A percentile compares a stretch with the other conserved stretches of the same genome.
Evolutionary conservation across 2,329 filamentous ascomycete species (phyloP).

Genomic region (Penicillium sp.): DNA sequence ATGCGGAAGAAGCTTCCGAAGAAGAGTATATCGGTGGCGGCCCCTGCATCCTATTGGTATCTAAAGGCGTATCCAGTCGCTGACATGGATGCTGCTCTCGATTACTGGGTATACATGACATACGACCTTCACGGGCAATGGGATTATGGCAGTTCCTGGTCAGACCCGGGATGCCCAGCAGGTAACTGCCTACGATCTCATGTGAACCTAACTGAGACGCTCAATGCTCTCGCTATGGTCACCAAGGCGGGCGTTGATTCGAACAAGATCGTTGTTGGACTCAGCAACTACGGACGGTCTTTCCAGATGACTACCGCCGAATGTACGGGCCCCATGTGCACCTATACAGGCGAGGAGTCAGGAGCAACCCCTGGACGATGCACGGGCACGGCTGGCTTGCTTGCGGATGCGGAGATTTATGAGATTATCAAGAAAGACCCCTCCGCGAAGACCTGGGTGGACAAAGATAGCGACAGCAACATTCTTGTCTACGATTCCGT

Average conservation of each 20-base stretch:
- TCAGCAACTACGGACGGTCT: constrained; percentile 38
- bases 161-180: constrained; percentile 22
- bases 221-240: neutral
- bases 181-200: constrained; percentile 10
- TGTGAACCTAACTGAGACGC: neutral
- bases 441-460: too few species aligned
- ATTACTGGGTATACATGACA: constrained; percentile 43
- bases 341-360: constrained; percentile 34
- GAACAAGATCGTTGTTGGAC: constrained; percentile 33
- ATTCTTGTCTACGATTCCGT: too few species aligned
- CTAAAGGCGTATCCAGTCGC: constrained; percentile 32
- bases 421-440: too few species aligned
- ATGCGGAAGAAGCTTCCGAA: too few species aligned
- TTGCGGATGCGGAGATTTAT: constrained; percentile 43
- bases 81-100: constrained; percentile 27
- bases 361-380: constrained; percentile 24
- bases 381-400: constrained; percentile 42
- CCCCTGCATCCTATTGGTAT: constrained; percentile 37
- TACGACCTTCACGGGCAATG: constrained; percentile 39
- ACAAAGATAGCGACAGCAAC: too few species aligned
- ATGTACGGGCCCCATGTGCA: constrained; percentile 36
- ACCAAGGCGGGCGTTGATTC: constrained; percentile 1
- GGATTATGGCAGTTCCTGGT: constrained; percentile 26
- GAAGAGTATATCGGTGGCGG: constrained; percentile 24
- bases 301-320: constrained; percentile 35